Conservation (phyloP, 2,329 filamentous ascomycete genomes). For the Phaeophleospora eucalypticola region DNA sequence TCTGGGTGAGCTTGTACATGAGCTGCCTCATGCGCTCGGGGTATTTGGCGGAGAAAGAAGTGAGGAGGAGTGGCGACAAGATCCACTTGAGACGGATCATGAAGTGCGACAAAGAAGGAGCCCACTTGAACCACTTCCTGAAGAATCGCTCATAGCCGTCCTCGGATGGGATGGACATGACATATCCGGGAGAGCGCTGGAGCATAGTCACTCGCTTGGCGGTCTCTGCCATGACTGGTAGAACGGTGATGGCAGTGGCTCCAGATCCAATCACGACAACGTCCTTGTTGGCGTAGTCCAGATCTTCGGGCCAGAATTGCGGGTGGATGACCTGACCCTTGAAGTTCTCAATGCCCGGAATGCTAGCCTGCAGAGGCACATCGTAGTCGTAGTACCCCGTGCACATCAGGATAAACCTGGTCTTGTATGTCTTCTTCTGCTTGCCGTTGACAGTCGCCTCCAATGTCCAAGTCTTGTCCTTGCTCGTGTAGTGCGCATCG, state of each 20-base stretch:
- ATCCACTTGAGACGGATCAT: conserved; percentile 37
- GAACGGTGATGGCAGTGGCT: conserved; percentile 72
- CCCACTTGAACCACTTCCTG: conserved; percentile 22
- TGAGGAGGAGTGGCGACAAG: conserved; percentile 33
- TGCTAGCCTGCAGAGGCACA: conserved; percentile 54
- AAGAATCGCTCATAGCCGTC: conserved; percentile 26
- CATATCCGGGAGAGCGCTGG: conserved; percentile 70
- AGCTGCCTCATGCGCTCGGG: conserved; percentile 28
- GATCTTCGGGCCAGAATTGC: conserved; percentile 70
- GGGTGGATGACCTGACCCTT: conserved; percentile 61
- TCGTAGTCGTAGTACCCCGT: conserved; percentile 74
- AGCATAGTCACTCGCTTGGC: conserved; percentile 71
- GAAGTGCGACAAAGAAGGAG: conserved; percentile 24
- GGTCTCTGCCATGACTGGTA: conserved; percentile 64
- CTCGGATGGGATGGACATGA: conserved; percentile 28
- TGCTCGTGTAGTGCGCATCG: conserved; percentile 42
- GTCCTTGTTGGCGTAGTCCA: conserved; percentile 63
- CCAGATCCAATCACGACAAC: conserved; percentile 72
- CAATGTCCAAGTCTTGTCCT: conserved; percentile 47
- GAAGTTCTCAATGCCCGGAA: conserved; percentile 66
- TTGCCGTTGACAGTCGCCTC: conserved; percentile 36
- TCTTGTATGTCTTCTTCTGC: conserved; percentile 35
- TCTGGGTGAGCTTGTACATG: conserved; percentile 43
- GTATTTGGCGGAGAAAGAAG: conserved; percentile 31
- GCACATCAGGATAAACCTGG: conserved; percentile 54